phyloP scores from a whole-genome alignment of 371 early-diverging fungal genomes.

The Mucor ambiguus region DNA sequence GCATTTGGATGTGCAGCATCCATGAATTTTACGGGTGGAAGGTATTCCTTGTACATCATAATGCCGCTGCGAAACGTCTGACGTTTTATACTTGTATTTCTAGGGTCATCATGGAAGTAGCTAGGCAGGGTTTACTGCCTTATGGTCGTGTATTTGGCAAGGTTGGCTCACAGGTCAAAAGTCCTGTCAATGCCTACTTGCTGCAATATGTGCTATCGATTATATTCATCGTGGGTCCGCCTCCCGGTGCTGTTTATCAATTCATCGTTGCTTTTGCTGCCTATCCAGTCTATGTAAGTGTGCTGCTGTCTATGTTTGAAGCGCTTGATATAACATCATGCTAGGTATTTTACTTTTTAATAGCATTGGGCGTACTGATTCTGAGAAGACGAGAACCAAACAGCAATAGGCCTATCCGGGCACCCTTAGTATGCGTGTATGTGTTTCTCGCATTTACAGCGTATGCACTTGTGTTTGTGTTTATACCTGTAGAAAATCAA shows the following conservation, averaged over 20 bases:
- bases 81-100: too few relatives aligned
- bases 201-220: constrained; percentile 39
- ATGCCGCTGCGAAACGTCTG: too few relatives aligned
- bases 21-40: constrained; percentile 33
- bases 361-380: constrained; percentile 35
- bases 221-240: constrained; percentile 39
- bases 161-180: constrained; percentile 33
- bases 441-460: constrained; percentile 33
- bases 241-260: constrained; percentile 46
- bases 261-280: constrained; percentile 44
- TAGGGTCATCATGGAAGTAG: constrained; percentile 46
- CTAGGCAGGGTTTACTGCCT: constrained; percentile 43
- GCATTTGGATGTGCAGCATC: constrained; percentile 44
- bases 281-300: constrained; percentile 41
- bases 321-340: background rate
- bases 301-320: background rate
- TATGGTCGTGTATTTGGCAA: constrained; percentile 42
- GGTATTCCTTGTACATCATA: constrained; percentile 2
- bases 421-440: constrained; percentile 35
- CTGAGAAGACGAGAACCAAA: constrained; percentile 40
- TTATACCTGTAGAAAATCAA: constrained; percentile 41
- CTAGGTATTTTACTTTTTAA: constrained; percentile 43
- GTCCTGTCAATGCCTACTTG: constrained; percentile 44
- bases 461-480: constrained; percentile 47
- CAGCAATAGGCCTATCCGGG: constrained; percentile 36